Percentiles rank a stretch among this genome's conserved stretches.
Evolutionary conservation across 768 basidiomycete species (phyloP).

Genomic region (Leccinum broughii): DNA sequence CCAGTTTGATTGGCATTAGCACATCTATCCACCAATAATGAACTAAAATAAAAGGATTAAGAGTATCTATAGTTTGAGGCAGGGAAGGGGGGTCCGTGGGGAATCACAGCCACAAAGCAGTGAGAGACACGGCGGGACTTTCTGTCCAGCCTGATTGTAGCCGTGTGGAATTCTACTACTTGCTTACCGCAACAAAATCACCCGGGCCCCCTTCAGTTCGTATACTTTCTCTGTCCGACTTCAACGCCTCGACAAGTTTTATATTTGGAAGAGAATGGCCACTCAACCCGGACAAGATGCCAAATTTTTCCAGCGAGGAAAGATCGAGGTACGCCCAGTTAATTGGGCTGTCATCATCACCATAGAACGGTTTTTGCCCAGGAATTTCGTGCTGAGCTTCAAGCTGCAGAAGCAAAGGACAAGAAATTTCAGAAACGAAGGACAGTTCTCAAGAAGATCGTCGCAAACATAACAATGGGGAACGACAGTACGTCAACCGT

Average conservation of each 20-base stretch:
- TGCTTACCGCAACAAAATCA: not conserved
- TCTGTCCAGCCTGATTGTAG: no score
- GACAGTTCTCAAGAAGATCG: conserved; percentile 94
- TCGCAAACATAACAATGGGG: conserved; percentile 99
- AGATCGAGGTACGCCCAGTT: conserved; percentile 68
- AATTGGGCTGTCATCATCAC: conserved; percentile 8
- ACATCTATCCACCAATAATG: no score
- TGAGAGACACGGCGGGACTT: no score
- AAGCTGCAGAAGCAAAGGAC: conserved; percentile 91
- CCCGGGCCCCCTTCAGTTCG: not conserved
- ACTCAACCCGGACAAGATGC: conserved; percentile 78
- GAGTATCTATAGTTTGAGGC: no score
- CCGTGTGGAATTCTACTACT: not conserved
- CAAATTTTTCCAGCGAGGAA: conserved; percentile 89
- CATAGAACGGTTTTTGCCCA: conserved; percentile 32
- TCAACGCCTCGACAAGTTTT: not conserved
- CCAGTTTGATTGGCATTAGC: not conserved
- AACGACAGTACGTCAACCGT: conserved; percentile 81
- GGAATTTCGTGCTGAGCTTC: conserved; percentile 91
- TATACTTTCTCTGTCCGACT: conserved; percentile 6
- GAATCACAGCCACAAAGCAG: no score
- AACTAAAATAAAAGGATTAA: no score
- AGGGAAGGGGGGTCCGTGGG: no score
- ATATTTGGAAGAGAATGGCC: conserved; percentile 35
- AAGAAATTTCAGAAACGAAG: conserved; percentile 95